Conservation (phyloP, 2,329 filamentous ascomycete genomes). For the Ophiostoma sp. region DNA sequence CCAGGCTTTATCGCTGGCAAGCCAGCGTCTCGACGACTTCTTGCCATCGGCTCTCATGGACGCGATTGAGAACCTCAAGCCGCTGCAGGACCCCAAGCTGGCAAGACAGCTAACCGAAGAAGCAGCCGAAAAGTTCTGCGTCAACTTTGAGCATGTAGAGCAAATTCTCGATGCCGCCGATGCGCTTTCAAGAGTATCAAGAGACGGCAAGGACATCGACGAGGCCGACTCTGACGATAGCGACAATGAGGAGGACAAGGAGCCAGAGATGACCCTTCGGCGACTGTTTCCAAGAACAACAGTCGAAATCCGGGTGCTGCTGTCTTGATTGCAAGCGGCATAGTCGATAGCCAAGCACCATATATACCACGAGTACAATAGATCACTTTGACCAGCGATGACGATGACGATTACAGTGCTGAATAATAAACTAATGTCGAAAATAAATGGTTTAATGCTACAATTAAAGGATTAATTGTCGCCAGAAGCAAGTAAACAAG, state of each 20-base stretch:
- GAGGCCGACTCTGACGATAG: slow-evolving; percentile 22
- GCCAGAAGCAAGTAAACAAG: slow-evolving; percentile 3
- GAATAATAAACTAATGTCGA: neutral
- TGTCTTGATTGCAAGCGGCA: slow-evolving; percentile 39
- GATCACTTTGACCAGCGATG: neutral
- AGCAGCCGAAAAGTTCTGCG: slow-evolving; percentile 77
- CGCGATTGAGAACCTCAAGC: slow-evolving; percentile 72
- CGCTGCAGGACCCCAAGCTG: slow-evolving; percentile 65
- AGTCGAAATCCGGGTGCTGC: slow-evolving; percentile 54
- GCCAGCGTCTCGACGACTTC: slow-evolving; percentile 80
- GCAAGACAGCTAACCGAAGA: slow-evolving; percentile 73
- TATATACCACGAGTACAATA: neutral
- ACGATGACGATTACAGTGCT: neutral
- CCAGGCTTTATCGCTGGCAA: slow-evolving; percentile 57
- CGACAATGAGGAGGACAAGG: neutral
- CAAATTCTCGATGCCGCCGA: slow-evolving; percentile 44
- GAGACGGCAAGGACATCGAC: slow-evolving; percentile 28
- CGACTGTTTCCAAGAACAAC: slow-evolving; percentile 54
- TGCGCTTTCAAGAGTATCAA: slow-evolving; percentile 30
- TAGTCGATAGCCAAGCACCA: neutral
- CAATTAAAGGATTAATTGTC: neutral
- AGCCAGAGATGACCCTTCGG: slow-evolving; percentile 33
- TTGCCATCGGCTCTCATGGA: slow-evolving; percentile 90
- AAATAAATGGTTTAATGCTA: neutral
- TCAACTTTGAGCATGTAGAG: slow-evolving; percentile 66